Evolutionary conservation across 495 filamentous ascomycete species (phyloP).

Genomic region (Talaromyces ruber): DNA sequence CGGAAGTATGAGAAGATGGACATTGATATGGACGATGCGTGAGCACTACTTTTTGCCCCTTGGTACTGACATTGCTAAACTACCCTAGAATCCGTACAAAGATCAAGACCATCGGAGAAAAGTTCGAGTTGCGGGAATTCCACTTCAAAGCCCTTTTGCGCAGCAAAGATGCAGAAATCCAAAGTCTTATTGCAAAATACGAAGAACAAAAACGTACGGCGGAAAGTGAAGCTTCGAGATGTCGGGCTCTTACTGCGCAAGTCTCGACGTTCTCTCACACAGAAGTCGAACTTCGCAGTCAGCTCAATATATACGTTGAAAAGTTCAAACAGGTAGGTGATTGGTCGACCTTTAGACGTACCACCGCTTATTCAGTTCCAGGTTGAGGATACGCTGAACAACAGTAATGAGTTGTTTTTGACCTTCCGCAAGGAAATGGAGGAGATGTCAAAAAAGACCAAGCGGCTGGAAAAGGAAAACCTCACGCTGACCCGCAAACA

Average conservation of each 20-base stretch:
- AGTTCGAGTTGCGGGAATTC: slow-evolving; percentile 88
- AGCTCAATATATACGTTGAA: slow-evolving; percentile 97
- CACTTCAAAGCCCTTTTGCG: slow-evolving; percentile 85
- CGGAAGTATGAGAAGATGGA: slow-evolving; percentile 64
- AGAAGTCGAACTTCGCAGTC: slow-evolving; percentile 84
- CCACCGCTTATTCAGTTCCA: slow-evolving; percentile 29
- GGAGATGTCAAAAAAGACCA: slow-evolving; percentile 99
- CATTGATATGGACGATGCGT: slow-evolving; percentile 84
- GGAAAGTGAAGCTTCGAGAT: slow-evolving; percentile 68
- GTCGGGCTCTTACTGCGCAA: slow-evolving; percentile 77
- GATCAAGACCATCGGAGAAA: slow-evolving; percentile 89
- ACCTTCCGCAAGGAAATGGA: slow-evolving; percentile 99
- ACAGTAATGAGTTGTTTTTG: slow-evolving; percentile 95
- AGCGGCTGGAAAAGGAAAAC: slow-evolving; percentile 95
- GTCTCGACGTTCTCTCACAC: slow-evolving; percentile 96
- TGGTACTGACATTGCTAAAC: slow-evolving; percentile 1
- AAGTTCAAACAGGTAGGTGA: slow-evolving; percentile 96
- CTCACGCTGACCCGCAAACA: slow-evolving; percentile 85
- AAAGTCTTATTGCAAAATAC: slow-evolving; percentile 74
- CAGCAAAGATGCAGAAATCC: slow-evolving; percentile 93
- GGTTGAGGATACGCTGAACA: slow-evolving; percentile 98
- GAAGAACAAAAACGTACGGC: slow-evolving; percentile 84
- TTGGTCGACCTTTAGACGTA: neutral
- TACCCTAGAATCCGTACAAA: slow-evolving; percentile 67
- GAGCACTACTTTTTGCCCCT: slow-evolving; percentile 18